Evolutionary conservation across 805 yeast species (phyloP).

Genomic region (Tetrapisispora arboricola): DNA sequence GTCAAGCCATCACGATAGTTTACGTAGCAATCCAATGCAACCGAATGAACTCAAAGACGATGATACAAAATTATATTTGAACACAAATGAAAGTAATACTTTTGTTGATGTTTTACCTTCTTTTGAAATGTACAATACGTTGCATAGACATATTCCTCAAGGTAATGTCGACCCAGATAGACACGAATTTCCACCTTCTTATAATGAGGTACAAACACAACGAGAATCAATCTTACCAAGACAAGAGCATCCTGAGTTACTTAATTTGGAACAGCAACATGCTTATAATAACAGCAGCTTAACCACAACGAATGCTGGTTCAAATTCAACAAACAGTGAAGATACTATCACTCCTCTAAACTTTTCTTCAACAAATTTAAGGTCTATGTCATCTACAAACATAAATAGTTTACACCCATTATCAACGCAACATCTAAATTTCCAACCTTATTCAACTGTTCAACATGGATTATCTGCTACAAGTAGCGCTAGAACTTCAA

Average conservation of each 20-base stretch:
- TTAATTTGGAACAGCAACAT: not conserved
- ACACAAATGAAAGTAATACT: slow-evolving; percentile 7
- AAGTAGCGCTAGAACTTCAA: not conserved
- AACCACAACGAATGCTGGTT: not conserved
- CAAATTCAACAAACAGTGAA: not conserved
- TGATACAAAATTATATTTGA: not conserved
- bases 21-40: not conserved
- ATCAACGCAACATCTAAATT: slow-evolving; percentile 9
- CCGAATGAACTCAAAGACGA: no score
- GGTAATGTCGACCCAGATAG: slow-evolving; percentile 29
- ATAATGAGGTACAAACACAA: slow-evolving; percentile 19
- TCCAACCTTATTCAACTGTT: slow-evolving; percentile 3
- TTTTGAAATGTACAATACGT: slow-evolving; percentile 52
- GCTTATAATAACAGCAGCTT: not conserved
- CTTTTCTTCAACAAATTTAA: not conserved
- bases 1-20: not conserved
- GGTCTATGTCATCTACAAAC: slow-evolving; percentile 5
- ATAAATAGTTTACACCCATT: slow-evolving; percentile 5
- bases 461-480: not conserved
- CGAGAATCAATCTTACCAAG: slow-evolving; percentile 7
- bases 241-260: slow-evolving; percentile 7
- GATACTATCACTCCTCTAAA: slow-evolving; percentile 2
- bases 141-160: slow-evolving; percentile 33
- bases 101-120: slow-evolving; percentile 53
- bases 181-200: slow-evolving; percentile 29